A percentile compares a stretch with the other conserved stretches of the same genome.
Conservation (phyloP, 805 yeast genomes). For the Clavispora carvajalis region DNA sequence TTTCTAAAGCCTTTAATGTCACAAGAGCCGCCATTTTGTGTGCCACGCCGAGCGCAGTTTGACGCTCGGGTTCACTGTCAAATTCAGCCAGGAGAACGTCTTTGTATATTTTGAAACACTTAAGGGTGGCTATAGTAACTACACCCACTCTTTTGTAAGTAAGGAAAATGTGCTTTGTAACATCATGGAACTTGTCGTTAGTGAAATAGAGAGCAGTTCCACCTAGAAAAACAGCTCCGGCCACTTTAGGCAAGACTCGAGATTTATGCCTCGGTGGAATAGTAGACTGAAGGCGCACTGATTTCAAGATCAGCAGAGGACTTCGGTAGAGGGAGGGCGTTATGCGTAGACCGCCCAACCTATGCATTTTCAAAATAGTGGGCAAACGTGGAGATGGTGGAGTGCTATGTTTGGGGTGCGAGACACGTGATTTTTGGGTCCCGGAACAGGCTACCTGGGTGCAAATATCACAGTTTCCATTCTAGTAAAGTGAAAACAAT, state of each 20-base stretch:
- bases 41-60: slow-evolving; percentile 53
- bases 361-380: neutral
- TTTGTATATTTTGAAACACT: slow-evolving; percentile 71
- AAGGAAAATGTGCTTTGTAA: slow-evolving; percentile 27
- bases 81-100: slow-evolving; percentile 45
- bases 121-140: slow-evolving; percentile 61
- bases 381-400: neutral
- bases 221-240: slow-evolving; percentile 25
- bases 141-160: slow-evolving; percentile 51
- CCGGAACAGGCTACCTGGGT: too few species aligned
- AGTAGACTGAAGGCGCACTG: neutral
- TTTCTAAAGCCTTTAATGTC: slow-evolving; percentile 72
- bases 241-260: slow-evolving; percentile 13
- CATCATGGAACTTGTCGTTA: slow-evolving; percentile 32
- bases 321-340: neutral
- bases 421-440: neutral
- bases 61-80: slow-evolving; percentile 37
- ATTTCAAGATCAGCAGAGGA: neutral
- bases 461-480: neutral
- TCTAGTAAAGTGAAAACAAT: too few species aligned
- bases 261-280: neutral
- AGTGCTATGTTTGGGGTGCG: neutral
- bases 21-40: slow-evolving; percentile 74
- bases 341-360: neutral
- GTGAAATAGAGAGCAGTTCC: slow-evolving; percentile 28